Percentiles rank a stretch among this genome's conserved stretches.
Conservation (phyloP, 2,329 filamentous ascomycete genomes). For the Penicillium sp. region DNA sequence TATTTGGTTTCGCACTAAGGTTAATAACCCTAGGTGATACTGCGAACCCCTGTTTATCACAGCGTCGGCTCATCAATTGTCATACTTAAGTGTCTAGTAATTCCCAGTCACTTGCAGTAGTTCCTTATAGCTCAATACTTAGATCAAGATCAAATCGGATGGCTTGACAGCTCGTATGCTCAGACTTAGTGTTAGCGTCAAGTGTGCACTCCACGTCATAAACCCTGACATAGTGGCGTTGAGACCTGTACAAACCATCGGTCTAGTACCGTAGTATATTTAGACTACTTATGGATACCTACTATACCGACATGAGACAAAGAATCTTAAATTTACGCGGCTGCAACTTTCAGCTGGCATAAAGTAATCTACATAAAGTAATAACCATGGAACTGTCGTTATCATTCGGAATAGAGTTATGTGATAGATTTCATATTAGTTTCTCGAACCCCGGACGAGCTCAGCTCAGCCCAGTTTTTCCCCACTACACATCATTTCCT, state of each 20-base stretch:
- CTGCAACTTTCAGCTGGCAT: not conserved
- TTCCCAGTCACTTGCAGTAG: not conserved
- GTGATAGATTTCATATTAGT: not conserved
- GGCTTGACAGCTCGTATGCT: conserved; percentile 5
- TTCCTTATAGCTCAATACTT: not conserved
- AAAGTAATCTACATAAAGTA: no score
- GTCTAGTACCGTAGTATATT: not conserved
- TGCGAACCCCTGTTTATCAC: not conserved
- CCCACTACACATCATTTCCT: conserved; percentile 33
- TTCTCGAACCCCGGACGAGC: conserved; percentile 19
- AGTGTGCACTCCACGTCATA: not conserved
- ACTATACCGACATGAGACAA: not conserved
- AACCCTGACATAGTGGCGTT: not conserved
- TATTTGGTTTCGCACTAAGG: not conserved
- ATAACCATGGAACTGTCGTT: not conserved
- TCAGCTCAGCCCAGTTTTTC: conserved; percentile 22
- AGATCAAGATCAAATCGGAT: not conserved
- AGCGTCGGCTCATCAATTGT: not conserved
- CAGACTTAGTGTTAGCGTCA: not conserved
- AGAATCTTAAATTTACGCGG: not conserved
- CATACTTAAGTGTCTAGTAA: not conserved
- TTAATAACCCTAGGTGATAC: not conserved
- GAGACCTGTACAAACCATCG: not conserved
- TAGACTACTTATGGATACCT: no score
- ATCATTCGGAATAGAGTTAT: not conserved